Percentiles rank a stretch among this genome's conserved stretches.
Conservation (phyloP, 805 yeast species). For the Lipomyces mesembrius region DNA sequence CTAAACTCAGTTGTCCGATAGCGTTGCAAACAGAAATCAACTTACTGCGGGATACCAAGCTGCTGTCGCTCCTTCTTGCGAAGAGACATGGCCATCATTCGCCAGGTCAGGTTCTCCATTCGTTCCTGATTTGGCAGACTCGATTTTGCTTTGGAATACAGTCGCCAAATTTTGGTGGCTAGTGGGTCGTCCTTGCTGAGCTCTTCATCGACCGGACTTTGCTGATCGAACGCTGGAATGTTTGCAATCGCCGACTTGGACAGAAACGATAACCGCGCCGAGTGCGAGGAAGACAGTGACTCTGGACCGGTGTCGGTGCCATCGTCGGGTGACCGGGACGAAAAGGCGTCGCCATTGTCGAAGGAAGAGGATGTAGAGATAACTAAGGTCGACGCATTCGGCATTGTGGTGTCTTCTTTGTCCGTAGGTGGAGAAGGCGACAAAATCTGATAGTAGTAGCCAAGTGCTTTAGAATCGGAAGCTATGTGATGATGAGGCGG, state of each 20-base stretch:
- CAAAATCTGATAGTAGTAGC: not conserved
- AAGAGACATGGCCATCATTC: conserved; percentile 67
- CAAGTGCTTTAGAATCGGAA: not conserved
- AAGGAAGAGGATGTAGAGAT: conserved; percentile 7
- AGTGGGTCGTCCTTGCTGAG: conserved; percentile 24
- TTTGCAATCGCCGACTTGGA: conserved; percentile 20
- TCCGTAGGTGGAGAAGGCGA: conserved; percentile 6
- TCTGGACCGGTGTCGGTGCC: conserved; percentile 25
- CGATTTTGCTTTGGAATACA: conserved; percentile 78
- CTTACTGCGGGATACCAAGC: conserved; percentile 3
- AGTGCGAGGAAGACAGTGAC: conserved; percentile 25
- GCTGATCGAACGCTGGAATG: conserved; percentile 1
- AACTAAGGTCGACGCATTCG: conserved; percentile 2
- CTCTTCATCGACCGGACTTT: conserved; percentile 4
- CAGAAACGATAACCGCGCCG: conserved; percentile 29
- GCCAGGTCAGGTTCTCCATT: conserved; percentile 86
- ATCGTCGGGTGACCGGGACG: conserved; percentile 22
- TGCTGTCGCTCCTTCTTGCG: conserved; percentile 31
- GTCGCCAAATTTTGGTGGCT: conserved; percentile 58
- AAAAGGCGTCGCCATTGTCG: conserved; percentile 2
- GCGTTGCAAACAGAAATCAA: not conserved
- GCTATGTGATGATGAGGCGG: conserved; percentile 7
- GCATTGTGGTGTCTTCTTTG: conserved; percentile 2
- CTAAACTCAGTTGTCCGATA: too few species aligned
- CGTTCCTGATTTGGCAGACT: conserved; percentile 73